Evolutionary conservation across 441 rosid species (phyloP).

Genomic region (Gossypium trilobum): DNA sequence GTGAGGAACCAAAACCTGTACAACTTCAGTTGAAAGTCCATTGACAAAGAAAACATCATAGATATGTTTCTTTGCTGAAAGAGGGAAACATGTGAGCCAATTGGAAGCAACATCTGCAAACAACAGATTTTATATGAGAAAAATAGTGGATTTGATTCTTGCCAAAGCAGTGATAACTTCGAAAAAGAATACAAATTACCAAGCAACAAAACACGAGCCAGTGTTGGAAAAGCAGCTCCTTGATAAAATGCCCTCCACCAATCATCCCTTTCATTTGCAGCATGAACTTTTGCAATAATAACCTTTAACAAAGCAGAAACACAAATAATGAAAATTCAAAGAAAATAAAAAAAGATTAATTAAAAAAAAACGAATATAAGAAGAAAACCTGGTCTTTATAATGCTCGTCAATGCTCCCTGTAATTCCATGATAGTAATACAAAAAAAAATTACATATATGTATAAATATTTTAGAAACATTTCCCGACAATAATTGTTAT

Average conservation of each 20-base stretch:
- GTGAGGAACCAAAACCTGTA: conserved; percentile 69
- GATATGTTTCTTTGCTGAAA: conserved; percentile 54
- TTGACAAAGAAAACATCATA: conserved; percentile 73
- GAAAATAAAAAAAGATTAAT: background rate
- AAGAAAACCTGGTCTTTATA: conserved; percentile 47
- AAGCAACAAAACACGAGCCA: conserved; percentile 57
- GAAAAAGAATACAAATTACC: conserved; percentile 28
- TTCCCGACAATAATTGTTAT: background rate
- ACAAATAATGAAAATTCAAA: background rate
- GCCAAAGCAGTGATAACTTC: background rate
- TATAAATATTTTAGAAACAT: background rate
- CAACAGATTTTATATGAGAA: conserved; percentile 17
- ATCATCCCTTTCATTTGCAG: conserved; percentile 39
- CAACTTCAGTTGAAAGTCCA: conserved; percentile 61
- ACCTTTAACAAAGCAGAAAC: conserved; percentile 25
- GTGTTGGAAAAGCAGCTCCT: conserved; percentile 68
- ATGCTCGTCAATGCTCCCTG: conserved; percentile 47
- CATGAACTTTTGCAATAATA: conserved; percentile 31
- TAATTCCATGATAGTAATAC: conserved; percentile 11
- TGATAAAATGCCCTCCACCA: conserved; percentile 50
- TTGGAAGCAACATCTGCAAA: conserved; percentile 74
- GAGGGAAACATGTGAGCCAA: conserved; percentile 86
- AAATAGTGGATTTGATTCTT: background rate
- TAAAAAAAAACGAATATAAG: background rate
- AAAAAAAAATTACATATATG: background rate